Evolutionary conservation across 139 green algal species (phyloP).

Genomic region (Chlamydomonas sp.): DNA sequence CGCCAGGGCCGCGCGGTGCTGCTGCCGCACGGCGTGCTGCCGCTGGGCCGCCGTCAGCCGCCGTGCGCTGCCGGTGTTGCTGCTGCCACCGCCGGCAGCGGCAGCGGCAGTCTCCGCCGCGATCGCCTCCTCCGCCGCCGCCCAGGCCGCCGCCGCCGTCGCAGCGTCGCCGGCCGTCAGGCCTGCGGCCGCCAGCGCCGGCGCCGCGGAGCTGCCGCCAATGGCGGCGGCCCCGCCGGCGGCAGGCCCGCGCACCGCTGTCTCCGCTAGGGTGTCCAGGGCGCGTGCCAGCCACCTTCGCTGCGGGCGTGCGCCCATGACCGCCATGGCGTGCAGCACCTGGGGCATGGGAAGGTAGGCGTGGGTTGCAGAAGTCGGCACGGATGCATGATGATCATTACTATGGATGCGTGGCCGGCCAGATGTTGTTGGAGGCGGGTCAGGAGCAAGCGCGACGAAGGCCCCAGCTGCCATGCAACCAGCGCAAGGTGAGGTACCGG

Average conservation of each 20-base stretch:
- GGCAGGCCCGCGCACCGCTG: background rate
- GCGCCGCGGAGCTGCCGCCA: background rate
- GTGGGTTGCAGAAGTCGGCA: background rate
- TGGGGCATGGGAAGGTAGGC: background rate
- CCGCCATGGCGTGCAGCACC: slow-evolving; percentile 18
- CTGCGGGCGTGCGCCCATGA: slow-evolving; percentile 12
- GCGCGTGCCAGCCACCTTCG: slow-evolving; percentile 6
- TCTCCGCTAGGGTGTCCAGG: background rate
- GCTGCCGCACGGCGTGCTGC: slow-evolving; percentile 11
- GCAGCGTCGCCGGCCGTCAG: background rate
- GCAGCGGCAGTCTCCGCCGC: background rate
- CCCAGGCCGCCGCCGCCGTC: background rate
- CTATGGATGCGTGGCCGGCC: background rate
- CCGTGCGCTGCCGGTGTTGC: too few species aligned
- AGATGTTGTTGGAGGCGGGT: background rate
- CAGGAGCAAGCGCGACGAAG: too few species aligned
- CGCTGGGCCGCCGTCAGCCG: background rate
- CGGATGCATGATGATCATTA: background rate
- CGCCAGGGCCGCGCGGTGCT: background rate
- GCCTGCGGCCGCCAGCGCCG: background rate
- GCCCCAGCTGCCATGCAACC: background rate
- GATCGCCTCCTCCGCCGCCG: background rate
- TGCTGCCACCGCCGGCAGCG: background rate
- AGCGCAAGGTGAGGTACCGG: background rate
- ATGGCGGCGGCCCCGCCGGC: too few species aligned